These are phyloP conservation scores for Pseudopithomyces maydicus DNA, from an alignment of 2,329 filamentous ascomycete species.

Conservation along the genomic window DNA sequence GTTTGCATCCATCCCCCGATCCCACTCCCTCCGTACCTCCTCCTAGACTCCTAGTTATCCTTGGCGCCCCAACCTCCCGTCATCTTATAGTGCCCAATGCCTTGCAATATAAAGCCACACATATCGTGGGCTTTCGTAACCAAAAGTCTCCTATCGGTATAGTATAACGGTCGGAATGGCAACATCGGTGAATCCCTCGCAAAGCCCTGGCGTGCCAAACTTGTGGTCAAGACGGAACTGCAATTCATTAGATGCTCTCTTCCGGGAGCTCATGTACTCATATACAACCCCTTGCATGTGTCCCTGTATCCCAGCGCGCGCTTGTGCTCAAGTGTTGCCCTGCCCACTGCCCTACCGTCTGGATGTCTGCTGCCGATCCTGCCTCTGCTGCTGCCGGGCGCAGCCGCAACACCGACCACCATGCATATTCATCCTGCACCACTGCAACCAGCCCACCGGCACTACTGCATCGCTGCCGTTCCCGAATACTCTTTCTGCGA, in stretches of 20 bases:
- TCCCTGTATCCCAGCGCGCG: background rate
- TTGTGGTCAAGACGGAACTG: background rate
- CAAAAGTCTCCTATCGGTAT: background rate
- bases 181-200: background rate
- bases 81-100: slow-evolving; percentile 3
- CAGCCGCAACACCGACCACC: slow-evolving; percentile 6
- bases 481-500: slow-evolving; percentile 3
- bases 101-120: slow-evolving; percentile 1
- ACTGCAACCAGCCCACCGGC: slow-evolving; percentile 12
- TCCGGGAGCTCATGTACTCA: background rate
- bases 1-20: too few relatives aligned
- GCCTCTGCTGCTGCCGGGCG: slow-evolving; percentile 5
- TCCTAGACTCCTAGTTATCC: background rate
- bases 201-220: background rate
- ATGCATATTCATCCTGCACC: slow-evolving; percentile 11
- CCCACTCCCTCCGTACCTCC: too few relatives aligned
- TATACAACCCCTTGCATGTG: background rate
- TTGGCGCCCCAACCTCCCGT: background rate
- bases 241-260: background rate
- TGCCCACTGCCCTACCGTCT: background rate
- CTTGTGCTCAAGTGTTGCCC: background rate
- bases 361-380: background rate
- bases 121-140: background rate
- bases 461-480: slow-evolving; percentile 10
- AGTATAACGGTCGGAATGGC: background rate